Conservation (phyloP, 768 basidiomycete genomes). For the Pleurotus salmoneostramineus region DNA sequence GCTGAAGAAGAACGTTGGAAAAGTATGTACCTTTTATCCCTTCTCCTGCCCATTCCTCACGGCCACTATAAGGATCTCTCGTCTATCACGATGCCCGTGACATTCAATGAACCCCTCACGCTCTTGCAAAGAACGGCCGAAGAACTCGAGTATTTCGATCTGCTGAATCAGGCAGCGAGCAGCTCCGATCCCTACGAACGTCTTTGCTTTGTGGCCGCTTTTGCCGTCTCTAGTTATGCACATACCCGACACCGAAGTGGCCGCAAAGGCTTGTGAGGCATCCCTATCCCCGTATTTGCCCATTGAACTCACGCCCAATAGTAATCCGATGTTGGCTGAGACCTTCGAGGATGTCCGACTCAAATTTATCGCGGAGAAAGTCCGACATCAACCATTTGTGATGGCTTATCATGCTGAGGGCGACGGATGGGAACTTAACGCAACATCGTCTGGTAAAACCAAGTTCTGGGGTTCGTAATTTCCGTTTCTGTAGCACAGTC, state of each 20-base stretch:
- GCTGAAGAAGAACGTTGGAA: slow-evolving; percentile 86
- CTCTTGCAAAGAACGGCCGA: slow-evolving; percentile 80
- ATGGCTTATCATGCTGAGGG: slow-evolving; percentile 87
- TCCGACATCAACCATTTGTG: slow-evolving; percentile 78
- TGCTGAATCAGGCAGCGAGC: slow-evolving; percentile 64
- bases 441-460: slow-evolving; percentile 78
- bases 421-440: slow-evolving; percentile 68
- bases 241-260: slow-evolving; percentile 78
- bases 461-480: slow-evolving; percentile 81
- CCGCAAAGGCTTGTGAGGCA: slow-evolving; percentile 79
- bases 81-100: slow-evolving; percentile 80
- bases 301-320: slow-evolving; percentile 21
- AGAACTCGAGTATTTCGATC: slow-evolving; percentile 73
- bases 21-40: slow-evolving; percentile 38
- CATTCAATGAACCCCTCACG: slow-evolving; percentile 87
- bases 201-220: slow-evolving; percentile 76
- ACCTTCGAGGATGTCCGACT: slow-evolving; percentile 82
- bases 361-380: slow-evolving; percentile 86
- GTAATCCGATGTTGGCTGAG: slow-evolving; percentile 86
- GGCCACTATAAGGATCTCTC: slow-evolving; percentile 60
- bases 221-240: slow-evolving; percentile 81
- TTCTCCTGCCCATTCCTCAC: not conserved
- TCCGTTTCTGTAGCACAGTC: not conserved
- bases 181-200: slow-evolving; percentile 58
- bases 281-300: not conserved